These are phyloP conservation scores for Xylaria cubensis DNA, from an alignment of 495 filamentous ascomycete species.

Conservation along the genomic window DNA sequence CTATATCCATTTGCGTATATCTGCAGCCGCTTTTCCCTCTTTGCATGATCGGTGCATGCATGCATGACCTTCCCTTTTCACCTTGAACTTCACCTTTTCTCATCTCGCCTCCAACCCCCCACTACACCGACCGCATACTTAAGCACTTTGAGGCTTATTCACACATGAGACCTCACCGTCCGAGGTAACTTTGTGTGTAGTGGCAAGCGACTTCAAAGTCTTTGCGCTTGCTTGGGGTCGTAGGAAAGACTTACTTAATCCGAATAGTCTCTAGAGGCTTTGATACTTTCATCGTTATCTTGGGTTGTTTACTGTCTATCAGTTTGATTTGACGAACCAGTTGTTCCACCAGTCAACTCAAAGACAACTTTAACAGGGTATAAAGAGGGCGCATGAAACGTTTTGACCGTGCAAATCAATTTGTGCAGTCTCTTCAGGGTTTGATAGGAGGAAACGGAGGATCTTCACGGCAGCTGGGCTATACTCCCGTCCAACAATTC, in stretches of 20 bases:
- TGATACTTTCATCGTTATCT: not conserved
- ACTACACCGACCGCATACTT: not conserved
- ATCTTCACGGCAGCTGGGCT: constrained; percentile 23
- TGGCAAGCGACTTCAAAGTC: constrained; percentile 63
- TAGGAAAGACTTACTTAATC: constrained; percentile 57
- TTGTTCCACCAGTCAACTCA: too few relatives aligned
- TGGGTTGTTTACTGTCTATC: too few relatives aligned
- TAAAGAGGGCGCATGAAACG: constrained; percentile 21
- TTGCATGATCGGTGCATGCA: constrained; percentile 21
- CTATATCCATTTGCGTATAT: constrained; percentile 11
- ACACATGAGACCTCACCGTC: constrained; percentile 8
- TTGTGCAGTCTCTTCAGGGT: constrained; percentile 31
- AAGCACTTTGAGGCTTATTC: constrained; percentile 12
- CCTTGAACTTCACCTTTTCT: constrained; percentile 6
- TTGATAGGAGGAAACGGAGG: constrained; percentile 23
- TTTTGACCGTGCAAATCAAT: constrained; percentile 21
- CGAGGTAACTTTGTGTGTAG: constrained; percentile 18
- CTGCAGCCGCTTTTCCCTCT: constrained; percentile 15
- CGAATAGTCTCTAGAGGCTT: not conserved
- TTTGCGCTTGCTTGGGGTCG: constrained; percentile 64
- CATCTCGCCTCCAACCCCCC: constrained; percentile 16
- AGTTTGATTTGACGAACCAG: too few relatives aligned
- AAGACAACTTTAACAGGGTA: too few relatives aligned
- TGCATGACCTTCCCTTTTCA: constrained; percentile 17
- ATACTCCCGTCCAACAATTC: constrained; percentile 32